A percentile compares a stretch with the other conserved stretches of the same genome.
Conservation (phyloP, 2,329 filamentous ascomycete species). For the Trichoderma atrobrunneum region DNA sequence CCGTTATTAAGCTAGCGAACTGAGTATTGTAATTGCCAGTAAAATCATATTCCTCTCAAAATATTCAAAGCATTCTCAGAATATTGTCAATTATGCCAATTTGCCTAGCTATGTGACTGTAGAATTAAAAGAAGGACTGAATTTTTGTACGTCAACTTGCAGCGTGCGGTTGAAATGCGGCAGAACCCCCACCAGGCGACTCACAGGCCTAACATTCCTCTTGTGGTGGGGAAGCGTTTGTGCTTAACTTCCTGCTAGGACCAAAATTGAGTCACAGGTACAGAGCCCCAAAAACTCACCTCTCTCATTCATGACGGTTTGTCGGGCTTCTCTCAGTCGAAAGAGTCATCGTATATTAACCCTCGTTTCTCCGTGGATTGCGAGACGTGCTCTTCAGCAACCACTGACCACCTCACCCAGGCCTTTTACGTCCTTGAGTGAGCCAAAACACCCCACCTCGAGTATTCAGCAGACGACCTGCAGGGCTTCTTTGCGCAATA, state of each 20-base stretch:
- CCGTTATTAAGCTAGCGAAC: neutral
- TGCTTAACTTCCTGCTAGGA: conserved; percentile 12
- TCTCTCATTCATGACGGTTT: conserved; percentile 15
- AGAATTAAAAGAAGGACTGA: neutral
- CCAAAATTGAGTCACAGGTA: conserved; percentile 19
- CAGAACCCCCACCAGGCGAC: conserved; percentile 5
- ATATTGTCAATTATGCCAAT: neutral
- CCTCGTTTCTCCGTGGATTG: neutral
- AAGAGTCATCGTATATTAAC: neutral
- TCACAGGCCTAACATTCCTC: conserved; percentile 4
- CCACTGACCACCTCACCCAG: neutral
- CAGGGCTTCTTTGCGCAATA: neutral
- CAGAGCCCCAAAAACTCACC: conserved; percentile 7
- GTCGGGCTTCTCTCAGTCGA: conserved; percentile 10
- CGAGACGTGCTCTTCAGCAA: neutral
- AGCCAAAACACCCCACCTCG: neutral
- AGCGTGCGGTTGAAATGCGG: neutral
- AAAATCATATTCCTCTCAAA: neutral
- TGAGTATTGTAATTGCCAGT: neutral
- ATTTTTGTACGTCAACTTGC: neutral
- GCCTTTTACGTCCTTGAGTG: neutral
- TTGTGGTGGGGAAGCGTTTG: conserved; percentile 11
- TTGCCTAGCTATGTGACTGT: neutral
- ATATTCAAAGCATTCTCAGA: neutral
- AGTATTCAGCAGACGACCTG: neutral